Percentiles rank a stretch among this genome's conserved stretches.
These are phyloP conservation scores for Starmera quercuum DNA, from an alignment of 805 yeast genomes.

Conservation along the genomic window DNA sequence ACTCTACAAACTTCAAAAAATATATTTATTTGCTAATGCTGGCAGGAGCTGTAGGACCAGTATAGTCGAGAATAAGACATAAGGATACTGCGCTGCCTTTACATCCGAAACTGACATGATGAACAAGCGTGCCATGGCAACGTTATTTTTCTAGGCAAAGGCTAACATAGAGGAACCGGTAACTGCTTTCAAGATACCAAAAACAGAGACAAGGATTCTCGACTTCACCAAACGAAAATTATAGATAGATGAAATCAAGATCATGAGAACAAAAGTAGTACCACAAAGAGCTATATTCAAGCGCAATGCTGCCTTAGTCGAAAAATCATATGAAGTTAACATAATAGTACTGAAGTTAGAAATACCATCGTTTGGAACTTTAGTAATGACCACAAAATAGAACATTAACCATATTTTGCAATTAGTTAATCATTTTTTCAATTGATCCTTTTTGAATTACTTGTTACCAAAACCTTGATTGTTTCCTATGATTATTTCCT, in stretches of 20 bases:
- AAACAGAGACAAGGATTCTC: conserved; percentile 17
- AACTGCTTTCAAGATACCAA: conserved; percentile 16
- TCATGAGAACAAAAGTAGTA: too few species aligned
- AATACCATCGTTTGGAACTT: conserved; percentile 25
- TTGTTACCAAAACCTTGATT: conserved; percentile 54
- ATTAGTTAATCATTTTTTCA: conserved; percentile 43
- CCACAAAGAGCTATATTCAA: too few species aligned
- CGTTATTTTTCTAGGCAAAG: conserved; percentile 21
- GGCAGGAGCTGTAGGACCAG: too few species aligned
- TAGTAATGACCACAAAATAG: conserved; percentile 29
- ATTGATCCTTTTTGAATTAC: conserved; percentile 46
- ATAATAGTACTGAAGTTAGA: too few species aligned
- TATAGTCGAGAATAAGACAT: too few species aligned
- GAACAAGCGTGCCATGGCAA: conserved; percentile 18
- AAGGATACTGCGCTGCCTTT: too few species aligned
- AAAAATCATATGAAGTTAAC: too few species aligned
- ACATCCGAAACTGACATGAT: conserved; percentile 28
- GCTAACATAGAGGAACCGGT: conserved; percentile 25
- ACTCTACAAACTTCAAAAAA: too few species aligned
- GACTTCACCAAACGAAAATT: too few species aligned
- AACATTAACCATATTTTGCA: conserved; percentile 41
- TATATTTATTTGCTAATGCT: too few species aligned
- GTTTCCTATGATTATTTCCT: conserved; percentile 44
- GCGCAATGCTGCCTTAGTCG: too few species aligned
- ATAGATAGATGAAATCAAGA: too few species aligned